Conservation (phyloP, 306 rosid genomes). For the Acmispon strigosus region DNA sequence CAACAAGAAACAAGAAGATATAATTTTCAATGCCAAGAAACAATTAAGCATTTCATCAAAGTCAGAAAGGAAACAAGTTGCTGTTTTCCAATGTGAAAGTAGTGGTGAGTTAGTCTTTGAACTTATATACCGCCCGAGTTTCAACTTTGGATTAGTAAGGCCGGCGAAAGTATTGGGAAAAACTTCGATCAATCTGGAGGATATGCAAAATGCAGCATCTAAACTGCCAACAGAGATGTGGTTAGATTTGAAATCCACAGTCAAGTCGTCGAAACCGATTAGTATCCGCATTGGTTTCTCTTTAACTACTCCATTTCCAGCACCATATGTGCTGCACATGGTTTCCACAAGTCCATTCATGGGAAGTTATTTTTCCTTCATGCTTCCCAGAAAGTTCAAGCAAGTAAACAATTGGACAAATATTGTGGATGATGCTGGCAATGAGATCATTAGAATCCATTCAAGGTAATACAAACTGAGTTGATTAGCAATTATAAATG, state of each 20-base stretch:
- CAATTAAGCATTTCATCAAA: constrained; percentile 15
- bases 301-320: constrained; percentile 28
- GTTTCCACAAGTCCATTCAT: not conserved
- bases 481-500: not conserved
- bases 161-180: constrained; percentile 23
- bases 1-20: constrained; percentile 25
- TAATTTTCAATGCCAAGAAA: constrained; percentile 16
- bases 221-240: constrained; percentile 28
- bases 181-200: constrained; percentile 24
- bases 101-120: constrained; percentile 31
- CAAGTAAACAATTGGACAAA: constrained; percentile 13
- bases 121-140: constrained; percentile 17
- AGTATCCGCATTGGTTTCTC: constrained; percentile 27
- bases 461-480: constrained; percentile 12
- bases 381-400: constrained; percentile 6
- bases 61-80: constrained; percentile 27
- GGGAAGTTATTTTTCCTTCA: constrained; percentile 6
- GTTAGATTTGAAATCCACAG: constrained; percentile 27
- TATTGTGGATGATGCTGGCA: constrained; percentile 22
- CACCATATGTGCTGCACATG: constrained; percentile 27
- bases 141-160: constrained; percentile 12
- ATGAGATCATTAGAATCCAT: constrained; percentile 23
- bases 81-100: constrained; percentile 36
- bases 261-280: constrained; percentile 11
- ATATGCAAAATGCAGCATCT: constrained; percentile 18